phyloP scores from a whole-genome alignment of 139 green algal species.

The Micractinium conductrix region DNA sequence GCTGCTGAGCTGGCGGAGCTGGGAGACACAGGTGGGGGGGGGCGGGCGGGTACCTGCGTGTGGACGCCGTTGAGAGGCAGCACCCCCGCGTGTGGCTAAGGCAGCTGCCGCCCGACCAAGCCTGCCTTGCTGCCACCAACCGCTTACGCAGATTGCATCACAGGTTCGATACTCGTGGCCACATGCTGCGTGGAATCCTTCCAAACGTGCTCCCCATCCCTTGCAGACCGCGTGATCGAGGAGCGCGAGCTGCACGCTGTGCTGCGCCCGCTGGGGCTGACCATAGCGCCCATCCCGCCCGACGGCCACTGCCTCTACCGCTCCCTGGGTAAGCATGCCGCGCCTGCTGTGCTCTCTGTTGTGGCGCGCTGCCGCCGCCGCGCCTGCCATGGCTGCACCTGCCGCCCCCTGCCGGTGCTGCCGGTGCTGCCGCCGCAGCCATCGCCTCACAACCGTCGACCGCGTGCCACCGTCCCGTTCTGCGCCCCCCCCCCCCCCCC shows the following conservation, averaged over 20 bases:
- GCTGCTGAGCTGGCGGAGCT: constrained; percentile 74
- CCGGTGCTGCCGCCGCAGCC: too few relatives aligned
- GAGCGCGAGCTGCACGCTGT: constrained; percentile 63
- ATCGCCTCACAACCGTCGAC: too few relatives aligned
- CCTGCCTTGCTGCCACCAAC: too few relatives aligned
- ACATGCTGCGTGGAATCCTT: neutral
- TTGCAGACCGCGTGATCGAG: constrained; percentile 64
- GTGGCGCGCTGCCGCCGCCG: too few relatives aligned
- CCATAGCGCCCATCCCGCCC: constrained; percentile 81
- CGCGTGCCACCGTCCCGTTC: too few relatives aligned
- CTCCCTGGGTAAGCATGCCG: constrained; percentile 51
- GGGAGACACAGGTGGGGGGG: constrained; percentile 60
- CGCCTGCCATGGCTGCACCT: too few relatives aligned
- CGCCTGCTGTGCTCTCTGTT: neutral
- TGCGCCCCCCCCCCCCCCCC: too few relatives aligned
- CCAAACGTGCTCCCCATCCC: neutral
- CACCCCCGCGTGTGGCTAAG: too few relatives aligned
- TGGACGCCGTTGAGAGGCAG: too few relatives aligned
- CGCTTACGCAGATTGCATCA: too few relatives aligned
- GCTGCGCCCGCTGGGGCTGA: constrained; percentile 74
- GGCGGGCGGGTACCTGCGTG: neutral
- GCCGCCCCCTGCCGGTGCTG: too few relatives aligned
- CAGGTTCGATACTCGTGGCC: neutral
- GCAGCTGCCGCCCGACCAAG: neutral
- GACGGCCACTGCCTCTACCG: constrained; percentile 97